Evolutionary conservation across 202 grass and related monocot genomes (phyloP).

Genomic region (Hordeum pubiflorum): DNA sequence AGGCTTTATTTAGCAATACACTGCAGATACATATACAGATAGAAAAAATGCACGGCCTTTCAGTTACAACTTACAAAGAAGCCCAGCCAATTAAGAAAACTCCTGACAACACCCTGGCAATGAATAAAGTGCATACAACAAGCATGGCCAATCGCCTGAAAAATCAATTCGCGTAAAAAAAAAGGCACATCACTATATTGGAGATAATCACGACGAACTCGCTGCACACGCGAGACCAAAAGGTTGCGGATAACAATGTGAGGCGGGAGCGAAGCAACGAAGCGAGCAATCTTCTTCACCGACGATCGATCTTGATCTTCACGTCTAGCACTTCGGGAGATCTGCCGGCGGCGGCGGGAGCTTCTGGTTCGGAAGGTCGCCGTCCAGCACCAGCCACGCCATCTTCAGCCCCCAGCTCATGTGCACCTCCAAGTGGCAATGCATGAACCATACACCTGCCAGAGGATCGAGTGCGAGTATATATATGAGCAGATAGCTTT

Average conservation of each 20-base stretch:
- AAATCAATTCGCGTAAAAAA: background rate
- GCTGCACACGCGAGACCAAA: background rate
- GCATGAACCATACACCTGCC: constrained; percentile 49
- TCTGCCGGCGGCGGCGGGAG: constrained; percentile 54
- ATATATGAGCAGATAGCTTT: background rate
- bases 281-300: background rate
- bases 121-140: background rate
- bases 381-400: constrained; percentile 63
- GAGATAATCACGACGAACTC: background rate
- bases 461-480: background rate
- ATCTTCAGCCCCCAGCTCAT: constrained; percentile 68
- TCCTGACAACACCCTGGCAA: background rate
- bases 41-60: background rate
- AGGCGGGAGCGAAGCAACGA: background rate
- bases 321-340: constrained; percentile 56
- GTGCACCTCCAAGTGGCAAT: constrained; percentile 70
- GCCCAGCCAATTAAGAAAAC: background rate
- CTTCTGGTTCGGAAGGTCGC: constrained; percentile 49
- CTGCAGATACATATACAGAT: background rate
- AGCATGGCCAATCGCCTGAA: constrained; percentile 11
- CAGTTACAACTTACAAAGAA: constrained; percentile 19
- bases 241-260: background rate
- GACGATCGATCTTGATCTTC: background rate
- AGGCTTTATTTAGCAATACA: constrained; percentile 21
- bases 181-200: background rate